Conservation (phyloP, 768 basidiomycete species). For the Paxillus ammoniavirescens region DNA sequence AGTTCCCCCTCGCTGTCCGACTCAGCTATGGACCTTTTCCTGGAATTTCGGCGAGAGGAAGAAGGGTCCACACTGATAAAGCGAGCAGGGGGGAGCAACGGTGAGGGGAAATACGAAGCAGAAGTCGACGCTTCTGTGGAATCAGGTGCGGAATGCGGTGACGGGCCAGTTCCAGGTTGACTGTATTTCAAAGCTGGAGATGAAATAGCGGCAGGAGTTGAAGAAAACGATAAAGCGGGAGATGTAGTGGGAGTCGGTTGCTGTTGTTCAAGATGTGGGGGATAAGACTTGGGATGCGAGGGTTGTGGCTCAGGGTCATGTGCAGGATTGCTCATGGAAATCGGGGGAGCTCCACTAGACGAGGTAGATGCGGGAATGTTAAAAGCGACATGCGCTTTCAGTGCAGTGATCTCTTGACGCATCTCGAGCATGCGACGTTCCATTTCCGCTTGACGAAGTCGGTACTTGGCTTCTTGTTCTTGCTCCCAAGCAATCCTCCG, state of each 20-base stretch:
- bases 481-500: constrained; percentile 67
- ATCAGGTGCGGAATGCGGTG: constrained; percentile 2
- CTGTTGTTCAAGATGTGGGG: constrained; percentile 13
- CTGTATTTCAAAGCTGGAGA: constrained; percentile 4
- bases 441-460: constrained; percentile 56
- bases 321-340: background rate
- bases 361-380: constrained; percentile 11
- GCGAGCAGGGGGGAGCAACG: constrained; percentile 13
- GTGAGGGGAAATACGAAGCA: constrained; percentile 10
- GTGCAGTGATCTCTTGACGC: constrained; percentile 49
- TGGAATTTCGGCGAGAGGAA: constrained; percentile 14
- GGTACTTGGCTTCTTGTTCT: constrained; percentile 61
- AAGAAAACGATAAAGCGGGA: constrained; percentile 28
- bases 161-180: constrained; percentile 12
- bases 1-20: constrained; percentile 39
- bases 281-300: constrained; percentile 6
- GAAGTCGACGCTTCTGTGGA: constrained; percentile 5
- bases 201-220: constrained; percentile 25
- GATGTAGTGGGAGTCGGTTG: constrained; percentile 31
- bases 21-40: constrained; percentile 31
- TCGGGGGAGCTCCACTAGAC: constrained; percentile 1
- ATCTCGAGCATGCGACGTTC: constrained; percentile 54
- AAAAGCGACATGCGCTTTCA: constrained; percentile 41
- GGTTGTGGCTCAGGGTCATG: constrained; percentile 3
- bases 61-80: constrained; percentile 19